These are phyloP conservation scores for Penicillium canariense DNA, from an alignment of 495 filamentous ascomycete species.

Conservation along the genomic window DNA sequence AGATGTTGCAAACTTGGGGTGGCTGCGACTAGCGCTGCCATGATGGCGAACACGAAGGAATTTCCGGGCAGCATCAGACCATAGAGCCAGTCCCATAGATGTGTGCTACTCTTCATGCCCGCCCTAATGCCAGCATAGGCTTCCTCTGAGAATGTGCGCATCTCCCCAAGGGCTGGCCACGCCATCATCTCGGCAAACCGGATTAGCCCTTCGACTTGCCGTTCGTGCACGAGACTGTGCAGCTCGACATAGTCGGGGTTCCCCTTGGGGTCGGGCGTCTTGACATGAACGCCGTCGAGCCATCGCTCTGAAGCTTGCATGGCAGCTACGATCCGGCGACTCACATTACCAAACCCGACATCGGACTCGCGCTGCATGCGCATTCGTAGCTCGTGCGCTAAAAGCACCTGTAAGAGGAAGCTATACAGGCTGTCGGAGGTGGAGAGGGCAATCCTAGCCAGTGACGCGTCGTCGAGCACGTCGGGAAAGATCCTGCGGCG, in stretches of 20 bases:
- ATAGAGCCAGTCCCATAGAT: conserved; percentile 13
- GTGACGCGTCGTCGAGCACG: background rate
- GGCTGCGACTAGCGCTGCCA: conserved; percentile 1
- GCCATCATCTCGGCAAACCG: conserved; percentile 7
- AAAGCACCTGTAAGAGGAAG: background rate
- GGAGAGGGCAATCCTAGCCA: background rate
- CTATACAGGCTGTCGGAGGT: background rate
- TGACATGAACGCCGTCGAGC: background rate
- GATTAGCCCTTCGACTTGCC: conserved; percentile 4
- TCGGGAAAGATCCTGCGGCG: conserved; percentile 2
- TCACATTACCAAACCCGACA: background rate
- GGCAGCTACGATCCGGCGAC: background rate
- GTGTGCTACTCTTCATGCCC: background rate
- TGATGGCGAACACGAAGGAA: conserved; percentile 2
- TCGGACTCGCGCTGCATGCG: background rate
- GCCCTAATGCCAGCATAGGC: background rate
- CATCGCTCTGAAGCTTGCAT: conserved; percentile 1
- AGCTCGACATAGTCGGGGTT: background rate
- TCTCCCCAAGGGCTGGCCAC: conserved; percentile 7
- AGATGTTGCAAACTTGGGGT: background rate
- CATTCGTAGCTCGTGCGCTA: background rate
- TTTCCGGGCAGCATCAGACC: conserved; percentile 6
- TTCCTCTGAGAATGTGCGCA: background rate
- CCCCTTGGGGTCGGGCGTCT: background rate
- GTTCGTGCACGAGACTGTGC: conserved; percentile 5